A percentile compares a stretch with the other conserved stretches of the same genome.
Conservation (phyloP, 805 yeast genomes). For the Kazachstania kunashirensis region DNA sequence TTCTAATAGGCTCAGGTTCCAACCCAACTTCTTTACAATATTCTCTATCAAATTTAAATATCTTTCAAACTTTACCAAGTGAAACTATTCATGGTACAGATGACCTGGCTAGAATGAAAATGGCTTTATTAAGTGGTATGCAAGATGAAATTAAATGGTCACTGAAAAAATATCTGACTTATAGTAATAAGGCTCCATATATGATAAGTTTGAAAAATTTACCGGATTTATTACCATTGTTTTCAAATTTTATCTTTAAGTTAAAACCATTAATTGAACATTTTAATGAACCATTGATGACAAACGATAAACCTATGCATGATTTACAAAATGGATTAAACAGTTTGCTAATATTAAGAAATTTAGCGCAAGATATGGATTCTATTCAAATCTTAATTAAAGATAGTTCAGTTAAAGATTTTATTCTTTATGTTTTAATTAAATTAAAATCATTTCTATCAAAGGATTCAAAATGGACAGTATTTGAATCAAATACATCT, state of each 20-base stretch:
- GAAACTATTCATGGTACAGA: constrained; percentile 47
- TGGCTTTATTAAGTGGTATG: constrained; percentile 60
- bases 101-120: constrained; percentile 52
- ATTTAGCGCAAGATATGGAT: constrained; percentile 71
- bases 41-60: constrained; percentile 24
- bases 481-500: constrained; percentile 28
- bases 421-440: constrained; percentile 30
- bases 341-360: constrained; percentile 55
- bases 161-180: constrained; percentile 34
- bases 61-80: constrained; percentile 27
- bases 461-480: constrained; percentile 18
- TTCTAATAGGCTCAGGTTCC: constrained; percentile 4
- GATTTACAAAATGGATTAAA: constrained; percentile 27
- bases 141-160: constrained; percentile 67
- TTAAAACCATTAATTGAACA: constrained; percentile 19
- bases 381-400: constrained; percentile 71
- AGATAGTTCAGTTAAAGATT: constrained; percentile 38
- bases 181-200: constrained; percentile 39
- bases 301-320: constrained; percentile 9
- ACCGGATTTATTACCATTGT: constrained; percentile 32
- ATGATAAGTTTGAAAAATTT: constrained; percentile 38
- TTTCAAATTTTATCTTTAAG: constrained; percentile 26
- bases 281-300: constrained; percentile 18
- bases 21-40: constrained; percentile 16
- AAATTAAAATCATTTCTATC: constrained; percentile 18